Percentiles rank a stretch among this genome's conserved stretches.
These are phyloP conservation scores for Hemisphaericaspora subhashii DNA, from an alignment of 1,139 yeast genomes.

Conservation along the genomic window DNA sequence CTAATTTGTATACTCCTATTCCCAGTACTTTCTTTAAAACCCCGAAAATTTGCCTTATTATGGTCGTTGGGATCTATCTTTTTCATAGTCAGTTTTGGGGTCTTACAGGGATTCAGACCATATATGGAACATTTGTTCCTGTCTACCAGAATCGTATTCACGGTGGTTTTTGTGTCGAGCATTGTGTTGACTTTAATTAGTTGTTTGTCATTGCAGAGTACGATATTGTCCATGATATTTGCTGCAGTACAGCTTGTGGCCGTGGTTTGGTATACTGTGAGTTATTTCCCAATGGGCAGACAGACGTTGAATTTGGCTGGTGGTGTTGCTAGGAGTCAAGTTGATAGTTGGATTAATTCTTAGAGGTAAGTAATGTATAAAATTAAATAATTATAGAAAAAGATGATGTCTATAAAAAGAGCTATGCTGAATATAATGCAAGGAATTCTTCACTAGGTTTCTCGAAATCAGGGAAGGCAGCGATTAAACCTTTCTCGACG, in stretches of 20 bases:
- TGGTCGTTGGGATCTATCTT: conserved; percentile 64
- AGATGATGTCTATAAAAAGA: conserved; percentile 1
- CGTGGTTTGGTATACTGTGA: conserved; percentile 58
- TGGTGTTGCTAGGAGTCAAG: conserved; percentile 56
- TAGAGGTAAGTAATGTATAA: conserved; percentile 13
- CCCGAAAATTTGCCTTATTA: conserved; percentile 57
- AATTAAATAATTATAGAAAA: background rate
- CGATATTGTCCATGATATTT: conserved; percentile 50
- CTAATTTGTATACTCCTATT: conserved; percentile 54
- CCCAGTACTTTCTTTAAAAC: conserved; percentile 56
- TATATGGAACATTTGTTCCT: conserved; percentile 51
- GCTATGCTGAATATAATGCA: conserved; percentile 15
- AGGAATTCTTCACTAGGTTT: conserved; percentile 14
- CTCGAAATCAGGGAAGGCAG: conserved; percentile 35
- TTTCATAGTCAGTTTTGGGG: conserved; percentile 57
- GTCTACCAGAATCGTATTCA: conserved; percentile 52
- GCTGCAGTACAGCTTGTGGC: conserved; percentile 52
- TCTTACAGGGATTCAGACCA: conserved; percentile 52
- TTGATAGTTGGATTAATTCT: conserved; percentile 56
- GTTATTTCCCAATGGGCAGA: conserved; percentile 63
- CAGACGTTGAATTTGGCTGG: conserved; percentile 56
- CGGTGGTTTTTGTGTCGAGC: conserved; percentile 48
- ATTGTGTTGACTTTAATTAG: conserved; percentile 51
- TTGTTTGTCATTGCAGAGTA: conserved; percentile 46
- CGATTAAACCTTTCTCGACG: conserved; percentile 40